Conservation (phyloP, 179 eudicot species). For the Beta lomatogona region DNA sequence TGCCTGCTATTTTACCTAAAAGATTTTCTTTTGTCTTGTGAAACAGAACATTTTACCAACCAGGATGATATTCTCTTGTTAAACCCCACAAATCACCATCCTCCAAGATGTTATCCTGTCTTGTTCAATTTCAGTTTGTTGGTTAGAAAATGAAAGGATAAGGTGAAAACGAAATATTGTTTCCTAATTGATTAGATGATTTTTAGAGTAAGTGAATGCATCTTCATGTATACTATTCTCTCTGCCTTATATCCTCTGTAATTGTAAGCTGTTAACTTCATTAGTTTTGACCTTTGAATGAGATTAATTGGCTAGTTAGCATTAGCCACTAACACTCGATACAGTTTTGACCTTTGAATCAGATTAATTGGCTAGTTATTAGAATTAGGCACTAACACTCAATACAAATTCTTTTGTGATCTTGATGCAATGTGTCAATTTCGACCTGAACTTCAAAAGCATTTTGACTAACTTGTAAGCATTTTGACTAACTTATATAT, state of each 20-base stretch:
- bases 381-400: too few relatives aligned
- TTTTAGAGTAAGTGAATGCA: neutral
- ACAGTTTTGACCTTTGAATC: too few relatives aligned
- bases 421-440: too few relatives aligned
- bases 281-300: neutral
- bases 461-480: too few relatives aligned
- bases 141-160: neutral
- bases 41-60: conserved; percentile 11
- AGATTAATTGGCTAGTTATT: too few relatives aligned
- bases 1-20: neutral
- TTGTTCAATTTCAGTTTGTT: neutral
- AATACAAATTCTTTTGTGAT: too few relatives aligned
- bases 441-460: too few relatives aligned
- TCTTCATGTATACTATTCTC: neutral
- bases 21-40: neutral
- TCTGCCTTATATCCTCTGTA: neutral
- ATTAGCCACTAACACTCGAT: too few relatives aligned
- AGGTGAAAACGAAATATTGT: neutral
- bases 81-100: neutral
- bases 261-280: neutral
- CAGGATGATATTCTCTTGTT: conserved; percentile 3
- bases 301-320: too few relatives aligned
- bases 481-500: too few relatives aligned
- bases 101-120: conserved; percentile 17
- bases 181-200: neutral